Evolutionary conservation across 1,284 basidiomycete genomes (phyloP).

Genomic region (Trichosporon asahii): DNA sequence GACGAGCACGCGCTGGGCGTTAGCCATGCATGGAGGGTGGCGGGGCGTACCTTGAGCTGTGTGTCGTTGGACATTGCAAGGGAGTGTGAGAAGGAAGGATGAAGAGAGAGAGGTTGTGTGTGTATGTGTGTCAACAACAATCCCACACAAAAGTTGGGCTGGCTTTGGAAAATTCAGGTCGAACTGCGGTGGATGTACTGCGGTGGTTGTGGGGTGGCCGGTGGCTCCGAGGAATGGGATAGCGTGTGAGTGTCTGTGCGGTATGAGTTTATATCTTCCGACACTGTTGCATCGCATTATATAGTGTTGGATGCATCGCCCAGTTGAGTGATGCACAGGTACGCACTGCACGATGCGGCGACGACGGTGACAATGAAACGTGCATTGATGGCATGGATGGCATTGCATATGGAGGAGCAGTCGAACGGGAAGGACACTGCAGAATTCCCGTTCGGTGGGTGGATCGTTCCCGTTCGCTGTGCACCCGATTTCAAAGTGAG

Average conservation of each 20-base stretch:
- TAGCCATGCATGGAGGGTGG: conserved; percentile 19
- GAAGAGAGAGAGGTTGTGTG: not conserved
- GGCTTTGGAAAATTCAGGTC: not conserved
- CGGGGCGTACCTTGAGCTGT: conserved; percentile 24
- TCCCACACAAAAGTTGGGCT: not conserved
- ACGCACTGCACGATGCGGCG: not conserved
- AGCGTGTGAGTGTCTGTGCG: not conserved
- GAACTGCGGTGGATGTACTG: not conserved
- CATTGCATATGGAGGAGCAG: not conserved
- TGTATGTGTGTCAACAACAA: not conserved
- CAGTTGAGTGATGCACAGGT: not conserved
- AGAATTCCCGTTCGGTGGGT: not conserved
- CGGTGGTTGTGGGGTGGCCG: too few relatives aligned
- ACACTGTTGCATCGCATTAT: not conserved
- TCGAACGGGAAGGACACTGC: not conserved
- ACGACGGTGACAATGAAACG: not conserved
- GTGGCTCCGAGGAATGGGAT: not conserved
- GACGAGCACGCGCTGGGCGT: conserved; percentile 44
- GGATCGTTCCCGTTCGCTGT: not conserved
- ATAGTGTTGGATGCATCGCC: not conserved
- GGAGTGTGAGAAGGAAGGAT: not conserved
- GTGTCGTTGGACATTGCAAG: conserved; percentile 13
- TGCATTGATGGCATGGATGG: not conserved
- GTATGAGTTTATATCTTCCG: not conserved
- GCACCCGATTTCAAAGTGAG: not conserved